Percentiles rank a stretch among this genome's conserved stretches.
Evolutionary conservation across 2,329 filamentous ascomycete species (phyloP).

Genomic region (Talaromyces sp.): DNA sequence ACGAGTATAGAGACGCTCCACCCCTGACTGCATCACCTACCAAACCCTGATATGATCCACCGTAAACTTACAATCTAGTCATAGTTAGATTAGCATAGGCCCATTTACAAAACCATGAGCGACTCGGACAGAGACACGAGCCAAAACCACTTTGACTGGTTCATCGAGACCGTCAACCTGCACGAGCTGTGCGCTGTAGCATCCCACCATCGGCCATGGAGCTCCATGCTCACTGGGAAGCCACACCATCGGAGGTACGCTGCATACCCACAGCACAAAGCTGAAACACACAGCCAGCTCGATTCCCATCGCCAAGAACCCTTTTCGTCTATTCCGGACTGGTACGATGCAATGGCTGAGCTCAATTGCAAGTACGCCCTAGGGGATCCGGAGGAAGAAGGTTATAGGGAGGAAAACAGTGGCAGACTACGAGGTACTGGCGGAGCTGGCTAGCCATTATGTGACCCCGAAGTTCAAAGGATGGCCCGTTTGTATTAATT

Average conservation of each 20-base stretch:
- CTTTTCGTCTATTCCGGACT: neutral
- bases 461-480: neutral
- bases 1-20: too few relatives aligned
- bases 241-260: slow-evolving; percentile 1
- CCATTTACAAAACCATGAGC: too few relatives aligned
- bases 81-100: too few relatives aligned
- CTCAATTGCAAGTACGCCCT: neutral
- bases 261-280: neutral
- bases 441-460: slow-evolving; percentile 1
- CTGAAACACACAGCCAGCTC: neutral
- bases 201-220: neutral
- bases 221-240: neutral
- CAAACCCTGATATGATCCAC: too few relatives aligned
- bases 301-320: neutral
- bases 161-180: neutral
- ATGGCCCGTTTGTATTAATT: slow-evolving; percentile 1
- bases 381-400: neutral
- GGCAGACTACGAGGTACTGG: neutral
- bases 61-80: too few relatives aligned
- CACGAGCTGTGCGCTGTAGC: neutral
- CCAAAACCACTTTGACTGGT: too few relatives aligned
- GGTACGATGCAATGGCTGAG: neutral
- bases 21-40: too few relatives aligned
- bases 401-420: neutral
- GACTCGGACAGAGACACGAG: too few relatives aligned